Base-by-base conservation (phyloP, 768 basidiomycete species). In the Serpula lacrymans region DNA sequence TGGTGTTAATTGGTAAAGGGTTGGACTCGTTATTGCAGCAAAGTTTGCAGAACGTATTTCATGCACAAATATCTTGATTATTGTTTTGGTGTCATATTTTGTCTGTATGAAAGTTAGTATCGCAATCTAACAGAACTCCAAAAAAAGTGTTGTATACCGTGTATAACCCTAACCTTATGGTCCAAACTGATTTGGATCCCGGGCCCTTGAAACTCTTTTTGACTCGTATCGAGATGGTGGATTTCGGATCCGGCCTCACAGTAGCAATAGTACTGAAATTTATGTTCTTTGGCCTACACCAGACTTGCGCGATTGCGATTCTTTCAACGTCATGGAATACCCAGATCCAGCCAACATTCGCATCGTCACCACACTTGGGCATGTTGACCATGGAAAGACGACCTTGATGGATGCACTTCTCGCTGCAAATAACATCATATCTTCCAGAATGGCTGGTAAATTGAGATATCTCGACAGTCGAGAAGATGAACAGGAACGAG, bases 361-460 rank as follows among this genome's bases (percentile, higher is more conserved):
- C 44, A 87, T 85, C 45, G 80, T 92, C 48, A 92, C 89, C 5
- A 88, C 88, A 2, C 78, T 91, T 6, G 88, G 89, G 10, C 88
- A 92, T 62, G 89, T 92, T 41, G 92, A 97, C 60, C 94, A 97
- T 69, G 94, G 94, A 53, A 96, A 99, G 65, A 92, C 92, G 2
- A 93, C 92, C 0, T 78, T 91, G 44, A 94, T 96, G 80, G 96
- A 99, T 55, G 80, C 87, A 12, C 77, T 99, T 6, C 80, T 99
- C 25, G 94, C 95, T 2, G 92, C 95, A 16, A 98, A 98, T 68
- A 95, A 91, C 55, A 98, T 99, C 58, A 97, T 99, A 54, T 97
- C 95, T 1, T 65, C 83, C 8, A 70, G 88, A 39, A 88, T 97
- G 83, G 95, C 93, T 2, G 96, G 96, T 8, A 98, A 96, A 60